Percentiles rank a stretch among this genome's conserved stretches.
phyloP scores from a whole-genome alignment of 2,329 filamentous ascomycete genomes.

The Exophiala dermatitidis region DNA sequence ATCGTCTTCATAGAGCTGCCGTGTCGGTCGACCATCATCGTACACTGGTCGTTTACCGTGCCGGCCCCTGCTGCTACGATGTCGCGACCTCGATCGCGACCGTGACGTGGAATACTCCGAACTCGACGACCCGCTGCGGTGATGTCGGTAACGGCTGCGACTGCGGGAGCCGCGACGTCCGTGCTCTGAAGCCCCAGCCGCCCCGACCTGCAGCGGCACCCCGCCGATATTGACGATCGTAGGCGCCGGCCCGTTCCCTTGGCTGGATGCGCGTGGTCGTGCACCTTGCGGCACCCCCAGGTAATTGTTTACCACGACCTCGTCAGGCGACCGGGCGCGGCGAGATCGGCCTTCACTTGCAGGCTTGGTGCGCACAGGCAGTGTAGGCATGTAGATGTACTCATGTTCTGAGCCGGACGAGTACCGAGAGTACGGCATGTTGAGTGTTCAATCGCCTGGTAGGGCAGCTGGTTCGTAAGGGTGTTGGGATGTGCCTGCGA shows the following conservation, averaged over 20 bases:
- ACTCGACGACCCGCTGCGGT: constrained; percentile 15
- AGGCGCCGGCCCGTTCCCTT: constrained; percentile 19
- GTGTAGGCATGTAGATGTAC: constrained; percentile 22
- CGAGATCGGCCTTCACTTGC: constrained; percentile 18
- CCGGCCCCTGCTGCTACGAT: constrained; percentile 31
- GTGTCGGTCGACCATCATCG: not conserved
- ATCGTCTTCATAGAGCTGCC: constrained; percentile 14
- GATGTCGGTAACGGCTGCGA: not conserved
- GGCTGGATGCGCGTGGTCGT: constrained; percentile 23
- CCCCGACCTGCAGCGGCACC: constrained; percentile 14
- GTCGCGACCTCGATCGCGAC: constrained; percentile 27
- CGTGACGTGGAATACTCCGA: constrained; percentile 8
- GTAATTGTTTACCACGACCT: constrained; percentile 22
- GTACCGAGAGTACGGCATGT: constrained; percentile 15
- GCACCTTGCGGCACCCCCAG: constrained; percentile 18
- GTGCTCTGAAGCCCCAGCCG: constrained; percentile 1
- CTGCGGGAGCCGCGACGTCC: constrained; percentile 5
- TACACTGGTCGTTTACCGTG: not conserved
- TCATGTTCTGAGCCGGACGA: constrained; percentile 17
- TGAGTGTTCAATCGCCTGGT: not conserved
- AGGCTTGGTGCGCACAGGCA: constrained; percentile 18
- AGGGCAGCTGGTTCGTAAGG: not conserved
- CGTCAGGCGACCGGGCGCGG: constrained; percentile 10
- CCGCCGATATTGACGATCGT: constrained; percentile 21
- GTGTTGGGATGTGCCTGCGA: not conserved